Evolutionary conservation across 1,284 basidiomycete species (phyloP).

Genomic region (Irpex sp.): DNA sequence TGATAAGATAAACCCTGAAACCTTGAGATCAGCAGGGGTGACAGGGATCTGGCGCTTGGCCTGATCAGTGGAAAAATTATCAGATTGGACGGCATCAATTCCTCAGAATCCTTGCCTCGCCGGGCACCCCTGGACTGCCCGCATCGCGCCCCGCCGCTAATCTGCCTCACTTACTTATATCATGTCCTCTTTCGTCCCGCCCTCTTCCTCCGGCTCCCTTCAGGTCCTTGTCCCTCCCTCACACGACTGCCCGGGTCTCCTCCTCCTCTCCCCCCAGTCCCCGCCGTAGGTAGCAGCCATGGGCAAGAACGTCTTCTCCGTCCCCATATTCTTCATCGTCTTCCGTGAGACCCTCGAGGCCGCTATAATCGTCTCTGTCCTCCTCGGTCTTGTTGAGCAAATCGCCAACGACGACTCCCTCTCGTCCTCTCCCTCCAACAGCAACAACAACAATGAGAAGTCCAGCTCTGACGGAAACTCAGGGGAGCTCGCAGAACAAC

Average conservation of each 20-base stretch:
- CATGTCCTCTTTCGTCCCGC: background rate
- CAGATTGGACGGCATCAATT: constrained; percentile 14
- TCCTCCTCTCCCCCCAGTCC: constrained; percentile 13
- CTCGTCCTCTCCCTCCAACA: constrained; percentile 15
- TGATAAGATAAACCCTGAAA: constrained; percentile 17
- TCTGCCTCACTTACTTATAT: background rate
- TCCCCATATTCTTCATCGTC: constrained; percentile 86
- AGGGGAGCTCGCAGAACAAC: constrained; percentile 12
- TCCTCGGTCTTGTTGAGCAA: constrained; percentile 82
- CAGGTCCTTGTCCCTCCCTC: background rate
- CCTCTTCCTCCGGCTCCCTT: background rate
- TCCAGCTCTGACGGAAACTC: constrained; percentile 9
- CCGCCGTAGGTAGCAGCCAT: constrained; percentile 31
- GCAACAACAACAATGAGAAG: constrained; percentile 20
- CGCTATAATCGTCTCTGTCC: constrained; percentile 83
- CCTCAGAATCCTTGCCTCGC: background rate
- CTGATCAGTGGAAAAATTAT: constrained; percentile 17
- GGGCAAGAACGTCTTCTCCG: constrained; percentile 67
- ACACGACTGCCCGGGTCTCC: constrained; percentile 9
- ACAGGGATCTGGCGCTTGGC: constrained; percentile 9
- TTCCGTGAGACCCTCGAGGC: constrained; percentile 90
- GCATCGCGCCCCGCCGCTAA: background rate
- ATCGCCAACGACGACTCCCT: constrained; percentile 49
- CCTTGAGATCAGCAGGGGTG: constrained; percentile 1
- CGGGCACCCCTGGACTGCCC: background rate